phyloP scores from a whole-genome alignment of 176 grass and related monocot genomes.

The Ananas comosus region DNA sequence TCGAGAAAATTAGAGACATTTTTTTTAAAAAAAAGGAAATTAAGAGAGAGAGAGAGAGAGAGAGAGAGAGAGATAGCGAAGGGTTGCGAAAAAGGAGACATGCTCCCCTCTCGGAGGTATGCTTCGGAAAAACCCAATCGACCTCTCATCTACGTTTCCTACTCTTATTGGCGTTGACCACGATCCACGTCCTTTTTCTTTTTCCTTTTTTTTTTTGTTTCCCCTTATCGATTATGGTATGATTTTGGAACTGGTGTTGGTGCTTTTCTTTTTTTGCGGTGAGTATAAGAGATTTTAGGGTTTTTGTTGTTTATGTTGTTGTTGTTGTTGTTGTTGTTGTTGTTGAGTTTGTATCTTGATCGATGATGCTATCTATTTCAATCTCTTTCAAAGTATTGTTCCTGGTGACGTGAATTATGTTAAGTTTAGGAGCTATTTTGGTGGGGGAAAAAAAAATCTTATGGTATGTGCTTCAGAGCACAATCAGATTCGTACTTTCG shows the following conservation, averaged over 20 bases:
- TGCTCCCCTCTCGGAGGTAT: slow-evolving; percentile 23
- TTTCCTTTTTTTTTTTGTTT: too few relatives aligned
- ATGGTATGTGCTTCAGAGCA: too few relatives aligned
- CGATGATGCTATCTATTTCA: not conserved
- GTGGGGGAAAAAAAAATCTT: too few relatives aligned
- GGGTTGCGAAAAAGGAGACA: slow-evolving; percentile 14
- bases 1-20: too few relatives aligned
- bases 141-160: not conserved
- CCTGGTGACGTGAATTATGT: too few relatives aligned
- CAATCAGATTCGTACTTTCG: too few relatives aligned
- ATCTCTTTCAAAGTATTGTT: too few relatives aligned
- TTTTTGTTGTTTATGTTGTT: not conserved
- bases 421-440: too few relatives aligned
- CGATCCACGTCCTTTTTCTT: too few relatives aligned
- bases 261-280: not conserved
- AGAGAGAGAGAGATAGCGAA: slow-evolving; percentile 9
- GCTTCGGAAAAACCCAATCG: not conserved
- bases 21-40: slow-evolving; percentile 15
- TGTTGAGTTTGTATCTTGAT: not conserved
- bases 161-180: not conserved
- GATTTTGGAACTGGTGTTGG: slow-evolving; percentile 22
- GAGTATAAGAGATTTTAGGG: slow-evolving; percentile 1
- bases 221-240: not conserved
- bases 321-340: not conserved
- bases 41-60: not conserved